Evolutionary conservation across 2,329 filamentous ascomycete genomes (phyloP), one percentile per base, ranked within the genome.

Genomic region (Hypoxylon sp.): DNA sequence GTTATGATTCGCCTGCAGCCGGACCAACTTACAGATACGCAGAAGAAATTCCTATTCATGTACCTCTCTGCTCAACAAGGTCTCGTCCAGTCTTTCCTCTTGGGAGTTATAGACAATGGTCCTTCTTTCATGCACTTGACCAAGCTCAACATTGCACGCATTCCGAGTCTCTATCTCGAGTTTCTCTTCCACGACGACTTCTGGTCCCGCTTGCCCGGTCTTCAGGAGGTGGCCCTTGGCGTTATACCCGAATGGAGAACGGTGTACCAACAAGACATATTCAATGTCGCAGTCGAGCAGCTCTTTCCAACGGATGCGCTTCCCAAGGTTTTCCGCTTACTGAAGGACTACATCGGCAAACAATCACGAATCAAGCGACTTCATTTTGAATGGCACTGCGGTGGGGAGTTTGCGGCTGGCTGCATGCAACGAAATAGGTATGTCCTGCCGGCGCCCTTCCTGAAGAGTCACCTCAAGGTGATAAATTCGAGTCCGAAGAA

Each of bases 61-160:
- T 87, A 89, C 3, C 86, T 89, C 57, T 92, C 90, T 88, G 90
- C 90, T 5, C 90, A 92, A 70, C 83, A 87, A 58, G 90, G 90
- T 17, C 90, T 92, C 75, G 82, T 92, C 51, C 87, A 90, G 53
- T 91, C 90, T 0, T 92, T 90, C 71, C 85, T 89, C 70, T 85
- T 92, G 52, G 86, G 88, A 1, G 78, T 92, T 47, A 86, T 89
- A 24, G 88, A 92, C 73, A 91, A 90, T 65, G 80, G 81, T 3
- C 70, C 74, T 4, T 84, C 81, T 1, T 91, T 92, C 70, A 65
- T 74, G 6, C 78, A 82, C 5, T 82, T 93, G 47, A 86, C 85
- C 22, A 87, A 84, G 5, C 76, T 93, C 46, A 90, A 86, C 35
- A 84, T 93, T 55, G 86, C 90, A 54, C 88, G 89, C 58, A 81